A percentile compares a stretch with the other conserved stretches of the same genome.
These are phyloP conservation scores for Schizophyllum commune DNA, from an alignment of 1,284 basidiomycete genomes.

Conservation along the genomic window DNA sequence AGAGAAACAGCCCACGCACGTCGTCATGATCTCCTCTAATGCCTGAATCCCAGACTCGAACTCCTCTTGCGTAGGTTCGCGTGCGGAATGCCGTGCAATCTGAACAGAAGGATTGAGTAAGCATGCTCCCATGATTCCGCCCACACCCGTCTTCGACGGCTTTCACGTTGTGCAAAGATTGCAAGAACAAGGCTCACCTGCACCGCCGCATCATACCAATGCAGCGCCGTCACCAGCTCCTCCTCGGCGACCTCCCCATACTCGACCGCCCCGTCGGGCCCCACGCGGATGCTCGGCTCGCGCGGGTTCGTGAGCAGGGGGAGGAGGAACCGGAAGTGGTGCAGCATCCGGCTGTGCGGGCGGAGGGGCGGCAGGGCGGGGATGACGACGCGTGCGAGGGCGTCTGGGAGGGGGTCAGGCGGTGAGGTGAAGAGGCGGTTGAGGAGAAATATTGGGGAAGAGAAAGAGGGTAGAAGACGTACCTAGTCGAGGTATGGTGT, in stretches of 20 bases:
- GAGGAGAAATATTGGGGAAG: not conserved
- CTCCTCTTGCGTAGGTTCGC: conserved; percentile 64
- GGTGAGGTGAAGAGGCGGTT: not conserved
- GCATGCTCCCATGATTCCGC: no score
- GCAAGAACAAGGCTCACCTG: no score
- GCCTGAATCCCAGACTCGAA: conserved; percentile 61
- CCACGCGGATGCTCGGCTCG: not conserved
- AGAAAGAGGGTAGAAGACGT: conserved; percentile 15
- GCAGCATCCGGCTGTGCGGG: conserved; percentile 61
- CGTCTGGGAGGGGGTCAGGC: conserved; percentile 32
- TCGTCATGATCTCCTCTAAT: conserved; percentile 50
- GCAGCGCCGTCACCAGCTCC: conserved; percentile 47
- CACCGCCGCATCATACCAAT: conserved; percentile 71
- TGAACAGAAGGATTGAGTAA: no score
- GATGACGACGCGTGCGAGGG: conserved; percentile 56
- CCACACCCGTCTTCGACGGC: no score
- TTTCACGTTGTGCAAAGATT: no score
- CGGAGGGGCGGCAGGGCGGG: conserved; percentile 53
- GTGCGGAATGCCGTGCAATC: conserved; percentile 56
- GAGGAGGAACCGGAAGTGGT: conserved; percentile 65
- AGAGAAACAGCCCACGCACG: conserved; percentile 32
- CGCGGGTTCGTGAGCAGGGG: conserved; percentile 43
- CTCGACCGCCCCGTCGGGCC: not conserved
- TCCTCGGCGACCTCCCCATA: conserved; percentile 37
- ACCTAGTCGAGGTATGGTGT: conserved; percentile 64